phyloP scores from a whole-genome alignment of 495 filamentous ascomycete species.

The Extremus antarcticus region DNA sequence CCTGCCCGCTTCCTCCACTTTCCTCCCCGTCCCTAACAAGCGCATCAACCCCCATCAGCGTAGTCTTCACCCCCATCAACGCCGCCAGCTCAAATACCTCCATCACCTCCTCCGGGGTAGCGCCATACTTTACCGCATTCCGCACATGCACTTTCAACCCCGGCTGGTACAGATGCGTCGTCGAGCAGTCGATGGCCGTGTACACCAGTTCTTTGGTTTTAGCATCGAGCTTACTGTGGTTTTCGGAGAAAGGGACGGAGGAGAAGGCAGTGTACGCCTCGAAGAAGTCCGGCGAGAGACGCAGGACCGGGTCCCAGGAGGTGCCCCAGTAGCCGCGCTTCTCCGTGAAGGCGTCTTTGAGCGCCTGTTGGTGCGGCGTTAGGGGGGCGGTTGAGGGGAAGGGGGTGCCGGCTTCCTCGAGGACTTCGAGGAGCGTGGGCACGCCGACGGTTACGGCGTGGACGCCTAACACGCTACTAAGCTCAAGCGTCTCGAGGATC shows the following conservation, averaged over 20 bases:
- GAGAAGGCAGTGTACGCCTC: constrained; percentile 35
- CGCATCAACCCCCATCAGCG: constrained; percentile 25
- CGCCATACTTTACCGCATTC: constrained; percentile 36
- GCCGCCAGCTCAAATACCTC: constrained; percentile 38
- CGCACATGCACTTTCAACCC: constrained; percentile 38
- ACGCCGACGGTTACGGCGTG: constrained; percentile 38
- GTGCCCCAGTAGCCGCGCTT: constrained; percentile 37
- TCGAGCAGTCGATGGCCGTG: constrained; percentile 35
- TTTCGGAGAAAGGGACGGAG: constrained; percentile 29
- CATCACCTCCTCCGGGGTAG: constrained; percentile 34
- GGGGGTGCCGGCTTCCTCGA: constrained; percentile 29
- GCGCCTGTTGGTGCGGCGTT: constrained; percentile 20
- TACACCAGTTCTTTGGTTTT: constrained; percentile 37
- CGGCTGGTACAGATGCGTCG: constrained; percentile 36
- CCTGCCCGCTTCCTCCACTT: too few relatives aligned
- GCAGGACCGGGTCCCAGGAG: constrained; percentile 36
- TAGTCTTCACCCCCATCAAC: constrained; percentile 30
- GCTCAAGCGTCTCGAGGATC: constrained; percentile 32
- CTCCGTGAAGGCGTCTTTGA: constrained; percentile 22
- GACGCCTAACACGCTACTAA: constrained; percentile 33
- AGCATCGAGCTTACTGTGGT: constrained; percentile 26
- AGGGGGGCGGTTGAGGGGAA: constrained; percentile 15
- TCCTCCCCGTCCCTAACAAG: constrained; percentile 12
- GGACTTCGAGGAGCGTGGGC: constrained; percentile 33
- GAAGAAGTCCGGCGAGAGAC: constrained; percentile 37